Evolutionary conservation across 2,329 filamentous ascomycete genomes (phyloP), one percentile per base, ranked within the genome.

Genomic region (Colletotrichum chlorophyti): DNA sequence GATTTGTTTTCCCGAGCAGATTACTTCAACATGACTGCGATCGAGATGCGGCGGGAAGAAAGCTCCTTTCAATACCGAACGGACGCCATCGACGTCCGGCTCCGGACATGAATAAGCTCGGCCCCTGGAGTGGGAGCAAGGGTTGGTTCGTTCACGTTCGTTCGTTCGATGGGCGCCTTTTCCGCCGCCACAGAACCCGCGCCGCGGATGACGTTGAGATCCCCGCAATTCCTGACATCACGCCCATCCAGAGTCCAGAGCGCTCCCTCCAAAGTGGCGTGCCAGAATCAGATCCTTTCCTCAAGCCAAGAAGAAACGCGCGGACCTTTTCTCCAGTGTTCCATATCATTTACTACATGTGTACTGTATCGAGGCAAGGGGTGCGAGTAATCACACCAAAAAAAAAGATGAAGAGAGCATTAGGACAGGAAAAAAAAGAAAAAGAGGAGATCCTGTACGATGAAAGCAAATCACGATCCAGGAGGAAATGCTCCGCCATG

Each of bases 141-240:
- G n/a, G n/a, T n/a, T n/a, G n/a, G n/a, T n/a, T n/a, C n/a, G n/a
- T n/a, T n/a, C n/a, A n/a, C n/a, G n/a, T n/a, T n/a, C n/a, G n/a
- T n/a, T n/a, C n/a, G n/a, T n/a, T n/a, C n/a, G n/a, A n/a, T n/a
- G n/a, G n/a, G n/a, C n/a, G n/a, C n/a, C n/a, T n/a, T n/a, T 38
- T 32, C 34, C 23, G 7, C 24, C 42, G 51, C 51, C 55, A 55
- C 51, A 11, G 24, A 29, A 37, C 32, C 14, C 27, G 24, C 52
- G 37, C n/a, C n/a, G n/a, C 21, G 21, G 12, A 55, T 59, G 55
- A 59, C 55, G 55, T 59, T 55, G 11, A 19, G 23, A 23, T 49
- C 37, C 38, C 55, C 43, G 52, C 38, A 55, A 17, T 38, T 49
- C 43, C 43, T 49, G 51, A 50, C 43, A 49, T 24, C 29, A 45